Evolutionary conservation across 2,329 filamentous ascomycete species (phyloP).

Genomic region (Zalaria obscura): DNA sequence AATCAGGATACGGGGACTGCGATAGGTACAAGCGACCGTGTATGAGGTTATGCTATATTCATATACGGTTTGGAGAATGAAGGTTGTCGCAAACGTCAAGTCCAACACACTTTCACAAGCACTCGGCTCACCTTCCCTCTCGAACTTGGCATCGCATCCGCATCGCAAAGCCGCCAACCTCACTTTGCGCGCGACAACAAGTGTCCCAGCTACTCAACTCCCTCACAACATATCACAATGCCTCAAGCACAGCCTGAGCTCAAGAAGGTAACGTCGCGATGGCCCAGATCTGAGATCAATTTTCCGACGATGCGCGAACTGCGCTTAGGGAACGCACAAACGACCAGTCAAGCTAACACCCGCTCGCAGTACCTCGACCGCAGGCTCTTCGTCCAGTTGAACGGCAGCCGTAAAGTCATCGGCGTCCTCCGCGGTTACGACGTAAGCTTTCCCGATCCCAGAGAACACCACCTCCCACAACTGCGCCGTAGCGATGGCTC

Average conservation of each 20-base stretch:
- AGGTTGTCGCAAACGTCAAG: too few species aligned
- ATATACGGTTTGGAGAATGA: too few species aligned
- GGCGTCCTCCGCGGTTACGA: slow-evolving; percentile 91
- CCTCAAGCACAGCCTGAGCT: slow-evolving; percentile 97
- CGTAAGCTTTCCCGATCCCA: slow-evolving; percentile 39
- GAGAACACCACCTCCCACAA: too few species aligned
- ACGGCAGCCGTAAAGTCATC: slow-evolving; percentile 94
- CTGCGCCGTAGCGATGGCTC: too few species aligned
- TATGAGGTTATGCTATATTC: too few species aligned
- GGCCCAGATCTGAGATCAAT: too few species aligned
- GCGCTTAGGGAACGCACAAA: slow-evolving; percentile 12
- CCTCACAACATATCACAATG: slow-evolving; percentile 45
- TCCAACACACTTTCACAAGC: background rate
- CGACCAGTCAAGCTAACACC: background rate
- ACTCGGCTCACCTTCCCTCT: background rate
- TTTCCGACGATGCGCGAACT: too few species aligned
- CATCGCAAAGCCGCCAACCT: background rate
- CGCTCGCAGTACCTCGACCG: slow-evolving; percentile 85
- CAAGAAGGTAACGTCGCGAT: slow-evolving; percentile 98
- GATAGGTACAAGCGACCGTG: too few species aligned
- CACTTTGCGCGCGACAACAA: background rate
- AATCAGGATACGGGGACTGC: too few species aligned
- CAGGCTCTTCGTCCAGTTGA: slow-evolving; percentile 92
- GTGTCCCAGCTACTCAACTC: background rate
- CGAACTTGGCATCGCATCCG: background rate